Evolutionary conservation across 1,139 yeast genomes (phyloP), one percentile per base, ranked within the genome.

Genomic region (Pichia sp.): DNA sequence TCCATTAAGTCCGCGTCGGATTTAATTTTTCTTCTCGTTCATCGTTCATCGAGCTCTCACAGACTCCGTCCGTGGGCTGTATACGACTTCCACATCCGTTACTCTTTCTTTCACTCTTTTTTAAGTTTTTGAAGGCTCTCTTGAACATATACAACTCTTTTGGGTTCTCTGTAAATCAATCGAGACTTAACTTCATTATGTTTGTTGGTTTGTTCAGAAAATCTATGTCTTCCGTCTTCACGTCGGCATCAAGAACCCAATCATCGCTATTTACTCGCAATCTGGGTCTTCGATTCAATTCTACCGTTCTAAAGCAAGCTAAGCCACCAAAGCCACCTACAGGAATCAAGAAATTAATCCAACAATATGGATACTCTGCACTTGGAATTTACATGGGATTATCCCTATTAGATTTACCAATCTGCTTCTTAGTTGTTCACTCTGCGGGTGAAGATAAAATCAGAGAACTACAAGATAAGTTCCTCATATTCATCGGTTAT

Each of bases 291-390:
- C 18, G 22, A n/a, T 27, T 27, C 22, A 11, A 25, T 14, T 25
- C 27, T 14, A 25, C 27, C 5, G 20, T 22, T 14, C 15, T 23
- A 11, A 38, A 35, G 24, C 43, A 39, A 24, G 42, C 40, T 10
- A n/a, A 33, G 15, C 41, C 49, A 15, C 42, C 47, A 29, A 48
- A 61, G 40, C 66, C 66, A 35, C 57, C 67, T 12, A 59, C 64
- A 2, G 80, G 82, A 6, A 62, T 86, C 38, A 83, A 76, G 57
- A 81, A 74, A 6, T 65, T 91, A 45, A 72, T 85, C 58, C 79
- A 82, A 52, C 82, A 83, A 55, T 91, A 91, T 57, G 99, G 99
- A 1, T 85, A 80, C 64, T 75, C 94, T 7, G 97, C 96, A 0
- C 62, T 91, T 16, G 96, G 86, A 12, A 87, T 91, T 0, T 91